These are phyloP conservation scores for Botrytis deweyae DNA, from an alignment of 2,329 filamentous ascomycete species.

Conservation along the genomic window DNA sequence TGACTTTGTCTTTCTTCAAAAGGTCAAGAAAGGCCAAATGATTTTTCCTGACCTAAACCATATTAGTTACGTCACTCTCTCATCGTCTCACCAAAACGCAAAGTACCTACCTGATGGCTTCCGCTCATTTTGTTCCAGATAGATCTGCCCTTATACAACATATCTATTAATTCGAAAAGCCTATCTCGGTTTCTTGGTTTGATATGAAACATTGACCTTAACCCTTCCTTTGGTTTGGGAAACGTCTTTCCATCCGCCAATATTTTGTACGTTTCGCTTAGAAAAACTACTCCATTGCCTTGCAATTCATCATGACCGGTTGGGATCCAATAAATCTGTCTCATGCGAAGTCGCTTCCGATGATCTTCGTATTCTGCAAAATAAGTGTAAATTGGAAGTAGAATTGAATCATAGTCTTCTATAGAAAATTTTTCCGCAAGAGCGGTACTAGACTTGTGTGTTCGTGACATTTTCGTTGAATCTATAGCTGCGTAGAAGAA, in stretches of 20 bases:
- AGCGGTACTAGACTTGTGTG: neutral
- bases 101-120: neutral
- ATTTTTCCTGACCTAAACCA: neutral
- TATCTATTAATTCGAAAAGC: neutral
- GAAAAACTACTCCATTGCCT: neutral
- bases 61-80: neutral
- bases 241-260: neutral
- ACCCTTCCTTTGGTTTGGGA: neutral
- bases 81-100: neutral
- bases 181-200: neutral
- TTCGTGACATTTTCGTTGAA: neutral
- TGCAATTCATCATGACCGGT: neutral
- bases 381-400: neutral
- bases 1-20: neutral
- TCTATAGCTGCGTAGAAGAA: neutral
- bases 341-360: neutral
- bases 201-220: neutral
- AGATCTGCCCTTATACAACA: neutral
- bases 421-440: neutral
- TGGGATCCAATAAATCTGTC: neutral
- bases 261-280: neutral
- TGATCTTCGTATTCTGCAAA: neutral
- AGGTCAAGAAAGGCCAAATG: neutral
- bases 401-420: neutral
- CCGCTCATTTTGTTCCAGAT: too few relatives aligned